Percentiles rank a stretch among this genome's conserved stretches.
phyloP scores from a whole-genome alignment of 2,329 filamentous ascomycete species.

The Orbilia quercus region DNA sequence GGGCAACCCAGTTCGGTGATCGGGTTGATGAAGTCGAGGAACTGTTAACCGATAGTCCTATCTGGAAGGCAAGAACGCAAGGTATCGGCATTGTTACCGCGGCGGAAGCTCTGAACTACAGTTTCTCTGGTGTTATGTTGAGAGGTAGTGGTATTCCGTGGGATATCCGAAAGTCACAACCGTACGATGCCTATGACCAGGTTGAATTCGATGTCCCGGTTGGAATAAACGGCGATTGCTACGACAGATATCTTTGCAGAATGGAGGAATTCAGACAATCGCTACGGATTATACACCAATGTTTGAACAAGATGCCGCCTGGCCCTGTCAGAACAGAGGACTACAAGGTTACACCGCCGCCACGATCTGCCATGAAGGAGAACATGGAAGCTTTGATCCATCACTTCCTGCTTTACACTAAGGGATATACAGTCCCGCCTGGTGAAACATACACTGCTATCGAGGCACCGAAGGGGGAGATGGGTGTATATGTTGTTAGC shows the following conservation, averaged over 20 bases:
- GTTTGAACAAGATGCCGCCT: conserved; percentile 97
- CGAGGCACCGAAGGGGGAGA: conserved; percentile 99
- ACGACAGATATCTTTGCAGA: conserved; percentile 97
- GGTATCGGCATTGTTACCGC: conserved; percentile 91
- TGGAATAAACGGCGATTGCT: conserved; percentile 96
- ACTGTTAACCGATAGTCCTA: conserved; percentile 98
- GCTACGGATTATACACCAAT: conserved; percentile 97
- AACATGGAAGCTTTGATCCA: conserved; percentile 99
- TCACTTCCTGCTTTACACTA: conserved; percentile 98
- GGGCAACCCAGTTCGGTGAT: conserved; percentile 98
- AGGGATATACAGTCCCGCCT: conserved; percentile 95
- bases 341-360: conserved; percentile 97
- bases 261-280: conserved; percentile 99
- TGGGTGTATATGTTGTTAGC: conserved; percentile 96
- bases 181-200: conserved; percentile 96
- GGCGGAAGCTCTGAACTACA: conserved; percentile 94
- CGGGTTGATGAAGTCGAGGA: conserved; percentile 99
- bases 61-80: conserved; percentile 95
- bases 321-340: conserved; percentile 96
- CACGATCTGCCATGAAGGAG: conserved; percentile 99
- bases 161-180: conserved; percentile 95
- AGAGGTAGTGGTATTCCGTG: conserved; percentile 94
- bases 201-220: conserved; percentile 99
- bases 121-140: conserved; percentile 97
- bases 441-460: conserved; percentile 98